Evolutionary conservation across 2,329 filamentous ascomycete species (phyloP), one percentile per base, ranked within the genome.

Genomic region (Davidsoniella australis): DNA sequence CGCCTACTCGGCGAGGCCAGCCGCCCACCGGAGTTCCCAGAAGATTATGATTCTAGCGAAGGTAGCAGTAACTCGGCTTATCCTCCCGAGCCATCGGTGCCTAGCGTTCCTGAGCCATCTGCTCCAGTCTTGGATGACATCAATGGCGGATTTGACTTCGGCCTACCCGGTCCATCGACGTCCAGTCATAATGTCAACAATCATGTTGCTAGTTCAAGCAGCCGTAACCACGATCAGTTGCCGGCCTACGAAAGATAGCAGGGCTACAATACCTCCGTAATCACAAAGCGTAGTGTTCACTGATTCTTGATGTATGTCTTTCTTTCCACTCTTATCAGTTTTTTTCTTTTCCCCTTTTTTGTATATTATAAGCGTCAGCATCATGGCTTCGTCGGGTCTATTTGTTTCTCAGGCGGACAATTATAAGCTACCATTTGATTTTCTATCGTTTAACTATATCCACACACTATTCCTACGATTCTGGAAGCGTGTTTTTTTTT

Each of bases 1-100:
- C 68, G 79, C 37, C 62, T 85, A n/a, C 66, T 82, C 53, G 66
- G 70, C 47, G 72, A 82, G 57, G 75, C 75, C 6, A 82, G 79
- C 60, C 74, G 75, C 7, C 80, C 80, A 4, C 72, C 71, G 3
- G 68, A 72, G 9, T 72, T 76, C 41, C 72, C 72, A 0, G 68
- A 71, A 4, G 74, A 78, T 54, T 68, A 67, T 52, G 66, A 70
- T 17, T 57, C 61, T 26, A 60, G 59, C 39, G 57, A 57, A 8
- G 60, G 58, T 26, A 56, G 58, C 17, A 45, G 45, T 10, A 39
- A 40, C 18, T 40, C 26, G 7, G 38, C 24, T 14, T 4, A 54
- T 16, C 39, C 48, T 36, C 46, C 54, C 5, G 54, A 54, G 9
- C 9, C 41, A 10, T 42, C 41, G 2, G 20, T 14, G n/a, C 23